Evolutionary conservation across 2,329 filamentous ascomycete genomes (phyloP).

Genomic region (Aspergillus sp.): DNA sequence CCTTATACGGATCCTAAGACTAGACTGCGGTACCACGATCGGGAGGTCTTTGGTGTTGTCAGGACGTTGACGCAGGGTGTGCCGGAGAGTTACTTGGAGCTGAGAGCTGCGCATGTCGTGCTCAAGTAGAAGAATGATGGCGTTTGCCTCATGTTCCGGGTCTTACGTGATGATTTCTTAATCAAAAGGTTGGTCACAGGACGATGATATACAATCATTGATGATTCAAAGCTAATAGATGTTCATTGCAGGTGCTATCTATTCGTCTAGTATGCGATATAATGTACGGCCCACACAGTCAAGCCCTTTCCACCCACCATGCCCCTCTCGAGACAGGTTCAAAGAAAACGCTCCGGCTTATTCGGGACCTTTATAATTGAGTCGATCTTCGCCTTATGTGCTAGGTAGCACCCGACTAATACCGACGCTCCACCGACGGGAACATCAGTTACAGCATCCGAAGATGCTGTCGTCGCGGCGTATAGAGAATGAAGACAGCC

Average conservation of each 20-base stretch:
- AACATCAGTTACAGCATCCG: constrained; percentile 59
- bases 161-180: background rate
- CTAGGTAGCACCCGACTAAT: constrained; percentile 64
- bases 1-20: constrained; percentile 96
- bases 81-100: constrained; percentile 84
- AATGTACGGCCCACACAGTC: constrained; percentile 91
- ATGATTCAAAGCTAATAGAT: background rate
- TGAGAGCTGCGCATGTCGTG: constrained; percentile 87
- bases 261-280: constrained; percentile 8
- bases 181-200: constrained; percentile 3
- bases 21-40: constrained; percentile 85
- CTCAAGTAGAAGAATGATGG: constrained; percentile 63
- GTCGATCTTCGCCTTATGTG: constrained; percentile 73
- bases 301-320: constrained; percentile 88
- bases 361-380: constrained; percentile 70
- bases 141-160: background rate
- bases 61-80: constrained; percentile 76
- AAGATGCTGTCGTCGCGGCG: constrained; percentile 56
- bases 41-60: constrained; percentile 84
- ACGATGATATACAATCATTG: background rate
- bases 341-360: constrained; percentile 97
- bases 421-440: constrained; percentile 73
- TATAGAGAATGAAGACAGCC: constrained; percentile 10
- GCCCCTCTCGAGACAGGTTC: constrained; percentile 75
- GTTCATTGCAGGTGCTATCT: constrained; percentile 10